Percentiles rank a stretch among this genome's conserved stretches.
Conservation (phyloP, 495 filamentous ascomycete species). For the Copromyces sp. region DNA sequence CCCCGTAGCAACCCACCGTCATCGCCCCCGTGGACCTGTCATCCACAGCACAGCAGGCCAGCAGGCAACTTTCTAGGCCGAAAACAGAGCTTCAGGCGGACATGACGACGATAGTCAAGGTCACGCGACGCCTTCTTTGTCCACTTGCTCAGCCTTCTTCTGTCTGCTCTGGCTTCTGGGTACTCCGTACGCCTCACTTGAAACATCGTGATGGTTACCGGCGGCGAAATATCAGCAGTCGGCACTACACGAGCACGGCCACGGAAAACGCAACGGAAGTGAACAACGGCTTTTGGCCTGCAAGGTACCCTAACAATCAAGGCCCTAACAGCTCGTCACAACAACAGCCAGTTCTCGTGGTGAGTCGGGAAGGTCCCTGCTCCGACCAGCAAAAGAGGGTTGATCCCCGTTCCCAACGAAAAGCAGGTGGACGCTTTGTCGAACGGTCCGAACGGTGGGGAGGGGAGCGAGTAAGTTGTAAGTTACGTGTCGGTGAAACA, state of each 20-base stretch:
- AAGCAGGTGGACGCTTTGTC: not conserved
- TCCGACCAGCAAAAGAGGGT: not conserved
- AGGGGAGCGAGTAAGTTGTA: not conserved
- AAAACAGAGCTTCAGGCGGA: not conserved
- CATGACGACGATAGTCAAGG: not conserved
- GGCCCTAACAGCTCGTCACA: not conserved
- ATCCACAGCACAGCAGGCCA: not conserved
- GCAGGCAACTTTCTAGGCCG: not conserved
- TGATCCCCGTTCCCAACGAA: not conserved
- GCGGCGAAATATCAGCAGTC: not conserved
- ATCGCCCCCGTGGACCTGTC: not conserved
- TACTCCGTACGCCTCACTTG: not conserved
- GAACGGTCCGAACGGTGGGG: not conserved
- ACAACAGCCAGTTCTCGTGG: not conserved
- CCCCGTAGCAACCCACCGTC: not conserved
- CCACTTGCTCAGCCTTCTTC: not conserved
- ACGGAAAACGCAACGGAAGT: not conserved
- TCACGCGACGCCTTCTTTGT: not conserved
- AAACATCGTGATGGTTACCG: not conserved
- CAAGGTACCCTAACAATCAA: not conserved
- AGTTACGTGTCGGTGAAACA: not conserved
- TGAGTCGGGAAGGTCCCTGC: not conserved
- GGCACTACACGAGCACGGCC: not conserved
- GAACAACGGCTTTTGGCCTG: not conserved
- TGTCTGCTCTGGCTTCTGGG: not conserved